Conservation (phyloP, 306 rosid species). For the Glycyrrhiza uralensis region DNA sequence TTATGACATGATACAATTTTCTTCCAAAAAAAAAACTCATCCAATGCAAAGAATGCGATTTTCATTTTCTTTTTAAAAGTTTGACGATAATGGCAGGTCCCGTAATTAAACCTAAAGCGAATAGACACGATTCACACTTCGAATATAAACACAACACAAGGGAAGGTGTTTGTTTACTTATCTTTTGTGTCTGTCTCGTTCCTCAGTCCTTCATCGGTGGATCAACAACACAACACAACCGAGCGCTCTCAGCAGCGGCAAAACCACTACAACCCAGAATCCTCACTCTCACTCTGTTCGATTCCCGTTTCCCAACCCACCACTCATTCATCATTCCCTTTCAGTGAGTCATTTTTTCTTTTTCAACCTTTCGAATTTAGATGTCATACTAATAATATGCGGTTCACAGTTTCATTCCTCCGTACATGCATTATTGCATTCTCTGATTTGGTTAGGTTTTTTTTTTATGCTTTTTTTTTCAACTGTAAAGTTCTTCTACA, state of each 20-base stretch:
- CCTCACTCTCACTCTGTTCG: not conserved
- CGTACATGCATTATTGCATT: not conserved
- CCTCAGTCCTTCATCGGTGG: not conserved
- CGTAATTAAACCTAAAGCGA: no score
- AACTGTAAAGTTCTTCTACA: not conserved
- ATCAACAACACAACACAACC: not conserved
- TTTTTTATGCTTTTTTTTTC: not conserved
- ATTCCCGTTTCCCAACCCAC: not conserved
- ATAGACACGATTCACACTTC: no score
- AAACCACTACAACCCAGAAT: not conserved
- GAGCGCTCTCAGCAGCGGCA: not conserved
- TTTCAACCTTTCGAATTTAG: not conserved
- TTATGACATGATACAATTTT: no score
- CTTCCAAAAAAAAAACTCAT: no score
- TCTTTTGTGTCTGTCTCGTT: not conserved
- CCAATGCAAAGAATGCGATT: no score
- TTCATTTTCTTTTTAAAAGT: no score
- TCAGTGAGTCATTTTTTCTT: not conserved
- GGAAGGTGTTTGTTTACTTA: no score
- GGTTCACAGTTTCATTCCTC: not conserved
- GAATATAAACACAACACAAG: no score
- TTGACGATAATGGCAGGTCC: no score
- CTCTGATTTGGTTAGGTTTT: not conserved
- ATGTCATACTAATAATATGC: not conserved
- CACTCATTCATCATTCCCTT: not conserved